These are phyloP conservation scores for Petasospora rhodanensis DNA, from an alignment of 1,139 yeast species.

Conservation along the genomic window DNA sequence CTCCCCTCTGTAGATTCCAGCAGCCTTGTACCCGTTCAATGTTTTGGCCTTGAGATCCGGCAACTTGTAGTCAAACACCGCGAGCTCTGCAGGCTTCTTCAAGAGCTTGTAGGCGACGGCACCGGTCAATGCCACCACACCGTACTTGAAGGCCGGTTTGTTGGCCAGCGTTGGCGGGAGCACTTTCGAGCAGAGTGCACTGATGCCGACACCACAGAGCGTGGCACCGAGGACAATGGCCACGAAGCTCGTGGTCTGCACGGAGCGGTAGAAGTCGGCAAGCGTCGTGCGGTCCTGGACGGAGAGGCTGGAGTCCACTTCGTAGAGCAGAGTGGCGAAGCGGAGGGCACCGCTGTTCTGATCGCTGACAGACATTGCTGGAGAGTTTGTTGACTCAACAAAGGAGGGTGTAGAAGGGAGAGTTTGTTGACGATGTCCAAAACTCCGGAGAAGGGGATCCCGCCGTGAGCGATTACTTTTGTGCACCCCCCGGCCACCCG, in stretches of 20 bases:
- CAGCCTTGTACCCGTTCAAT: neutral
- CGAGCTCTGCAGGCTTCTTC: neutral
- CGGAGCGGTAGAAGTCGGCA: neutral
- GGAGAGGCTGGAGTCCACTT: neutral
- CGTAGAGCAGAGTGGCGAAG: too few relatives aligned
- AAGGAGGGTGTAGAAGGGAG: too few relatives aligned
- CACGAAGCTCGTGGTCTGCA: neutral
- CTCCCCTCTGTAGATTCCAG: neutral
- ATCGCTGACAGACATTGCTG: too few relatives aligned
- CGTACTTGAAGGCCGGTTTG: neutral
- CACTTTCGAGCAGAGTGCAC: neutral
- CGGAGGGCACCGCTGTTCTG: too few relatives aligned
- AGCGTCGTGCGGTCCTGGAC: neutral
- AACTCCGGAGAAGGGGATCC: too few relatives aligned
- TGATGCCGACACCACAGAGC: neutral
- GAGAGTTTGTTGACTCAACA: too few relatives aligned
- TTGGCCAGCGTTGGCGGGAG: neutral
- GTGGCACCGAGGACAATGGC: neutral
- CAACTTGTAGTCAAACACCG: neutral
- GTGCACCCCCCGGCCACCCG: too few relatives aligned
- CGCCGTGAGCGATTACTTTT: too few relatives aligned
- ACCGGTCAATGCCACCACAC: neutral
- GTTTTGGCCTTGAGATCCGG: neutral
- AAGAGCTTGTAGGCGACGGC: neutral
- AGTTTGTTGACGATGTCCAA: too few relatives aligned